Conservation (phyloP, 129 eudicot genomes). For the Solidago caesia region DNA sequence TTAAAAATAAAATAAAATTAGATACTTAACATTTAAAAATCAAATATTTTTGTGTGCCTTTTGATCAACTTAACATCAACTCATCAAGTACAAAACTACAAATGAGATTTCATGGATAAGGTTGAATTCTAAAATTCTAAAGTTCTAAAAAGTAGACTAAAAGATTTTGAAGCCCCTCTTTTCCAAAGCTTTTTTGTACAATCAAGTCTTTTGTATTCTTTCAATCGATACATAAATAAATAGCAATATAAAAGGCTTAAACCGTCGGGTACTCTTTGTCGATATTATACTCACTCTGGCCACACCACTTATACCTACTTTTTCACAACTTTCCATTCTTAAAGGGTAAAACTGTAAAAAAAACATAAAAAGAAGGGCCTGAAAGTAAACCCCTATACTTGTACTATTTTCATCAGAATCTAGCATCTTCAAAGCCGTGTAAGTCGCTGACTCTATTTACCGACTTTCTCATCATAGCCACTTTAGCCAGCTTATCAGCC, state of each 20-base stretch:
- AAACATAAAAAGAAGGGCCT: conserved; percentile 8
- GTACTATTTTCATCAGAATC: conserved; percentile 49
- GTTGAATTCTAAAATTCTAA: background rate
- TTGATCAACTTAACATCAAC: background rate
- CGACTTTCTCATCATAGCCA: conserved; percentile 90
- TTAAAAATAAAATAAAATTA: too few relatives aligned
- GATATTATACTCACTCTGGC: conserved; percentile 24
- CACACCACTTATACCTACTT: conserved; percentile 29
- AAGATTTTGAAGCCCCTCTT: conserved; percentile 10
- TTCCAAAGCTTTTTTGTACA: conserved; percentile 10
- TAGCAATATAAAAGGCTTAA: conserved; percentile 43
- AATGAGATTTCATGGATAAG: conserved; percentile 5
- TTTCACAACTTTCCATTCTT: conserved; percentile 14
- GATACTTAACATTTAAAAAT: too few relatives aligned
- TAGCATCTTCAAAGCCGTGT: conserved; percentile 99
- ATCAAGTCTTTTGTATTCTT: conserved; percentile 34
- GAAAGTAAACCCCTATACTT: background rate
- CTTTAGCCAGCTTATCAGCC: conserved; percentile 92
- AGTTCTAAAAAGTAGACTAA: conserved; percentile 18
- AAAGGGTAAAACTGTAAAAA: conserved; percentile 12
- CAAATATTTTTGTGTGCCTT: background rate
- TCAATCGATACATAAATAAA: conserved; percentile 15
- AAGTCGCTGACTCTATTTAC: conserved; percentile 89
- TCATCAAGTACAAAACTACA: background rate
- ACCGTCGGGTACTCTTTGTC: conserved; percentile 65